Evolutionary conservation across 2,329 filamentous ascomycete species (phyloP).

Genomic region (Ascochyta koolunga): DNA sequence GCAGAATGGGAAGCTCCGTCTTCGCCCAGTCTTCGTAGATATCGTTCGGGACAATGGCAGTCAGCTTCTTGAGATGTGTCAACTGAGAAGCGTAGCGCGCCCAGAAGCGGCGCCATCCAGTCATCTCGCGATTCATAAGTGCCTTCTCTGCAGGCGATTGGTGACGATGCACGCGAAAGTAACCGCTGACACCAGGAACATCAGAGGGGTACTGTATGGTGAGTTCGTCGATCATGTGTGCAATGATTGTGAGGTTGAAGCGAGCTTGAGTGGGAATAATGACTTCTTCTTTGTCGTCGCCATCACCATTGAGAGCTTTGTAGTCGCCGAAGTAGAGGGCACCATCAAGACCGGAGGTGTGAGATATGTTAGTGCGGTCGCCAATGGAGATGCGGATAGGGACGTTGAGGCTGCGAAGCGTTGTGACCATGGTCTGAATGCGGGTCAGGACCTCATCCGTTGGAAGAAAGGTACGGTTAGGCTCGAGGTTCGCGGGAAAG

Average conservation of each 20-base stretch:
- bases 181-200: slow-evolving; percentile 40
- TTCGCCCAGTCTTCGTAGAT: slow-evolving; percentile 45
- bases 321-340: slow-evolving; percentile 45
- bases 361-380: slow-evolving; percentile 33
- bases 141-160: slow-evolving; percentile 30
- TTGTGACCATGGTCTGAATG: slow-evolving; percentile 40
- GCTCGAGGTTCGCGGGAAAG: slow-evolving; percentile 44
- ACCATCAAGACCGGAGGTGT: slow-evolving; percentile 39
- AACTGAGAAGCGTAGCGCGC: slow-evolving; percentile 42
- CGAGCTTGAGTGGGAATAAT: slow-evolving; percentile 41
- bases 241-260: slow-evolving; percentile 41
- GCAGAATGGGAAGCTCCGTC: slow-evolving; percentile 25
- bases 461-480: slow-evolving; percentile 34
- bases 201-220: slow-evolving; percentile 44
- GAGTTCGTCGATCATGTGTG: slow-evolving; percentile 45
- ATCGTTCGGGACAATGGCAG: slow-evolving; percentile 35
- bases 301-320: slow-evolving; percentile 39
- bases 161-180: slow-evolving; percentile 28
- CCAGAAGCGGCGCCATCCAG: slow-evolving; percentile 47
- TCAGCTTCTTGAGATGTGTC: slow-evolving; percentile 46
- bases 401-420: slow-evolving; percentile 35
- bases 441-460: slow-evolving; percentile 40
- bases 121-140: slow-evolving; percentile 41
- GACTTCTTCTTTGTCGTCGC: slow-evolving; percentile 30
- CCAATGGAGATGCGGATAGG: slow-evolving; percentile 45